Conservation (phyloP, 129 eudicot genomes). For the Oenanthe sinensis region DNA sequence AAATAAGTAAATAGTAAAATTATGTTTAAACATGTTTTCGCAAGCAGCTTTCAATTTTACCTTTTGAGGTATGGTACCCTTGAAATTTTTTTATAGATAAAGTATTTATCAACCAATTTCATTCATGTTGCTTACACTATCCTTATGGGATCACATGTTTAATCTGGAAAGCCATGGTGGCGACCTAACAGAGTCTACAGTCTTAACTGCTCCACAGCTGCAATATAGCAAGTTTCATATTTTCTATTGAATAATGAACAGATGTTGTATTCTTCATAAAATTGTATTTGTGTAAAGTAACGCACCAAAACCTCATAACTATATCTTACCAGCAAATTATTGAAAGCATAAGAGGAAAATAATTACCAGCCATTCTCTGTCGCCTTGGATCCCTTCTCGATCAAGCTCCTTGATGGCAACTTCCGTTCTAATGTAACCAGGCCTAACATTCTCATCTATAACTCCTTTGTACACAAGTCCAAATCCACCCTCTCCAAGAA, state of each 20-base stretch:
- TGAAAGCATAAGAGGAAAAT: neutral
- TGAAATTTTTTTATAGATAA: neutral
- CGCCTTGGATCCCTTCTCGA: slow-evolving; percentile 88
- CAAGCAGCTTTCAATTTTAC: neutral
- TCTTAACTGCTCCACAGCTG: neutral
- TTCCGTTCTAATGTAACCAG: slow-evolving; percentile 51
- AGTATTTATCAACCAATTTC: neutral
- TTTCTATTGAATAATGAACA: neutral
- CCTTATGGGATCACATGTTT: neutral
- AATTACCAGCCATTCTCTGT: slow-evolving; percentile 97
- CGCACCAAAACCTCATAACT: neutral
- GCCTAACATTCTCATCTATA: slow-evolving; percentile 71
- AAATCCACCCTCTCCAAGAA: slow-evolving; percentile 95
- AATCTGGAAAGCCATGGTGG: neutral
- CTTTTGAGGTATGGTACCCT: neutral
- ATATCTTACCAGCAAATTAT: neutral
- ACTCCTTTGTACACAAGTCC: slow-evolving; percentile 90
- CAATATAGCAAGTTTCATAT: neutral
- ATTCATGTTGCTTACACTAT: neutral
- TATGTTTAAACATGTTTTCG: neutral
- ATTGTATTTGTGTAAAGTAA: neutral
- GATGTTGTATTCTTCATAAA: neutral
- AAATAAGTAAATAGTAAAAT: neutral
- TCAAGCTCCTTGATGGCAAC: slow-evolving; percentile 95
- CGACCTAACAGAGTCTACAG: neutral